Percentiles rank a stretch among this genome's conserved stretches.
Evolutionary conservation across 2,329 filamentous ascomycete species (phyloP).

Genomic region (Cladosporium halotolerans): DNA sequence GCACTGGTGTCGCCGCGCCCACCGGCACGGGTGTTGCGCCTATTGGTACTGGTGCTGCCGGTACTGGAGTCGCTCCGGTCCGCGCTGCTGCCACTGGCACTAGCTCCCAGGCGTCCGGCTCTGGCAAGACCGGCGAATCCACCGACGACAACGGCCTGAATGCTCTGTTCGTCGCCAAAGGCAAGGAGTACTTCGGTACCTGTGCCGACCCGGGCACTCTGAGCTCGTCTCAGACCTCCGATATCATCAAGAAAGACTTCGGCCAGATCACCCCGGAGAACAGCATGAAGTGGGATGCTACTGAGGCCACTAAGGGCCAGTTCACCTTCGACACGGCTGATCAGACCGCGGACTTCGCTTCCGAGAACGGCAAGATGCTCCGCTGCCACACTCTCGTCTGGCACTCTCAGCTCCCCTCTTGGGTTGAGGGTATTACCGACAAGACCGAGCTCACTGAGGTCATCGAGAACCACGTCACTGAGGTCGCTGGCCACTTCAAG

Average conservation of each 20-base stretch:
- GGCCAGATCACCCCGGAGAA: constrained; percentile 63
- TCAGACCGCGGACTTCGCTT: constrained; percentile 54
- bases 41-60: background rate
- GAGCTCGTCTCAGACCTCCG: constrained; percentile 43
- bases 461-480: constrained; percentile 55
- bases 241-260: constrained; percentile 56
- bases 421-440: constrained; percentile 54
- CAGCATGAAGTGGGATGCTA: constrained; percentile 61
- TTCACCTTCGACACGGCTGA: constrained; percentile 56
- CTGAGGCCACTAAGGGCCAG: constrained; percentile 41
- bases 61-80: background rate
- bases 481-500: constrained; percentile 53
- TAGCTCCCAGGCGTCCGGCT: background rate
- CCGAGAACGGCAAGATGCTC: constrained; percentile 50
- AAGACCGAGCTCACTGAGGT: constrained; percentile 47
- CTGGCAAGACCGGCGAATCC: constrained; percentile 5
- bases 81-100: background rate
- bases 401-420: constrained; percentile 49
- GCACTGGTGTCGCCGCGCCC: background rate
- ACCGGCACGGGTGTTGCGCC: constrained; percentile 1
- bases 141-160: constrained; percentile 42
- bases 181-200: constrained; percentile 58
- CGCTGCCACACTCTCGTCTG: constrained; percentile 63
- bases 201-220: constrained; percentile 51
- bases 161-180: constrained; percentile 52